Evolutionary conservation across 192 early-diverging fungal genomes (phyloP).

Genomic region (Chytriomyces sp.): DNA sequence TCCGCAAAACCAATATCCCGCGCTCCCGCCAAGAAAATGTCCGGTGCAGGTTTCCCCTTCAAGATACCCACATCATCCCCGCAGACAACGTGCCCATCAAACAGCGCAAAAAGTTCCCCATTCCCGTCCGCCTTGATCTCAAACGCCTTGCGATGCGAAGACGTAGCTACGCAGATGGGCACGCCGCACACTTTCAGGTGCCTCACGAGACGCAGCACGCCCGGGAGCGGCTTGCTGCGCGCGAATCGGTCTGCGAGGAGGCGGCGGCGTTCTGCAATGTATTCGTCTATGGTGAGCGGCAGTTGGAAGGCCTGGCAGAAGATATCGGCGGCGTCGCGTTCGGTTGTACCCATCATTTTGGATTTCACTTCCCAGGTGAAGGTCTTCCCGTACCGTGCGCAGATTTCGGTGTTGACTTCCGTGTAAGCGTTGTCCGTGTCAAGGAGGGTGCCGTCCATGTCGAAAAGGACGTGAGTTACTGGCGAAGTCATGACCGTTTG

Average conservation of each 20-base stretch:
- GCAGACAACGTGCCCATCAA: constrained; percentile 76
- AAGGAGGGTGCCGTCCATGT: constrained; percentile 52
- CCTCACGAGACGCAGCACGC: constrained; percentile 53
- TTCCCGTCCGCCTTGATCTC: constrained; percentile 73
- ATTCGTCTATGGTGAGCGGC: constrained; percentile 81
- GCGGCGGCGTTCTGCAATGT: constrained; percentile 58
- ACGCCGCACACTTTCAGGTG: constrained; percentile 76
- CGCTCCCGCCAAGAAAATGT: constrained; percentile 83
- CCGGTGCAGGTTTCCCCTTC: constrained; percentile 86
- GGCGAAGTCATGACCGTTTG: too few relatives aligned
- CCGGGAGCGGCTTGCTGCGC: constrained; percentile 61
- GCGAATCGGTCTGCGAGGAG: constrained; percentile 60
- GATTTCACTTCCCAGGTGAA: constrained; percentile 47
- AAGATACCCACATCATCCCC: constrained; percentile 82
- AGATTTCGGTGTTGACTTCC: constrained; percentile 76
- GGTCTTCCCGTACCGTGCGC: constrained; percentile 66
- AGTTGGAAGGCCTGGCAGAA: constrained; percentile 67
- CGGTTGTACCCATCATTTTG: constrained; percentile 41
- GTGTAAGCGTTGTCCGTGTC: constrained; percentile 91
- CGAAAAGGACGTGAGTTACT: constrained; percentile 30
- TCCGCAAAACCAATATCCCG: constrained; percentile 49
- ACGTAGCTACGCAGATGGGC: constrained; percentile 80
- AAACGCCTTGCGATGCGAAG: constrained; percentile 73
- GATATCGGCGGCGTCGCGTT: constrained; percentile 50
- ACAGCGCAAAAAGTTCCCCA: constrained; percentile 71